Conservation (phyloP, 768 basidiomycete genomes). For the Leccinum olivaceopallidum region DNA sequence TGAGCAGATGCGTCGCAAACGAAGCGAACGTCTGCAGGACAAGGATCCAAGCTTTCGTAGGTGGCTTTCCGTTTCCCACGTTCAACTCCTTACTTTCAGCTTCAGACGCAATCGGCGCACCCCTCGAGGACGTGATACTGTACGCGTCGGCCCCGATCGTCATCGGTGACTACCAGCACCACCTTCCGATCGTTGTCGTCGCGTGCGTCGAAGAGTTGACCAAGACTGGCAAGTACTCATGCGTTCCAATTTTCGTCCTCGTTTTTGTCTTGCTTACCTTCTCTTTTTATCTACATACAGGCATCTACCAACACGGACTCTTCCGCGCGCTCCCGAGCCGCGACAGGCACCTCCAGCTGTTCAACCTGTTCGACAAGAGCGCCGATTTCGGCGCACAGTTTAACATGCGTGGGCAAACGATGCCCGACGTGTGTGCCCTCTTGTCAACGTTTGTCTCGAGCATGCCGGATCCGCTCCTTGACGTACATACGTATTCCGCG, state of each 20-base stretch:
- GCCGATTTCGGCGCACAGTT: slow-evolving; percentile 16
- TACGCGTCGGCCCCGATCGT: slow-evolving; percentile 34
- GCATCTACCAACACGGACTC: no score
- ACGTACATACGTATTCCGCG: slow-evolving; percentile 39
- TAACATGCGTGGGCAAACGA: slow-evolving; percentile 36
- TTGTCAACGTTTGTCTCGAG: slow-evolving; percentile 48
- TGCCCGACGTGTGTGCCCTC: slow-evolving; percentile 46
- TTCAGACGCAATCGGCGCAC: slow-evolving; percentile 39
- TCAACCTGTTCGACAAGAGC: slow-evolving; percentile 39
- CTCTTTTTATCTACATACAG: slow-evolving; percentile 10
- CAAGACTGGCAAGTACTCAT: no score
- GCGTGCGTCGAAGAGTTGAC: slow-evolving; percentile 19
- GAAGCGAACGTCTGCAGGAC: slow-evolving; percentile 18
- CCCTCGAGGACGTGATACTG: slow-evolving; percentile 35
- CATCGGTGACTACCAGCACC: slow-evolving; percentile 39
- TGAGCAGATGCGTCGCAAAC: slow-evolving; percentile 25
- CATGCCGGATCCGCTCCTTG: slow-evolving; percentile 48
- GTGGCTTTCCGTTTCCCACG: slow-evolving; percentile 3
- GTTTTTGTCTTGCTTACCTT: no score
- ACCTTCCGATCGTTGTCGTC: slow-evolving; percentile 40
- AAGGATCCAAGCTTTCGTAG: slow-evolving; percentile 28
- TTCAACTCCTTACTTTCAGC: not conserved
- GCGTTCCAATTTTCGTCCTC: no score
- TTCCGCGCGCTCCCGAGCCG: no score
- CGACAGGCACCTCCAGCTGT: slow-evolving; percentile 29